Conservation (phyloP, 495 filamentous ascomycete species). For the Articulospora tetracladia region DNA sequence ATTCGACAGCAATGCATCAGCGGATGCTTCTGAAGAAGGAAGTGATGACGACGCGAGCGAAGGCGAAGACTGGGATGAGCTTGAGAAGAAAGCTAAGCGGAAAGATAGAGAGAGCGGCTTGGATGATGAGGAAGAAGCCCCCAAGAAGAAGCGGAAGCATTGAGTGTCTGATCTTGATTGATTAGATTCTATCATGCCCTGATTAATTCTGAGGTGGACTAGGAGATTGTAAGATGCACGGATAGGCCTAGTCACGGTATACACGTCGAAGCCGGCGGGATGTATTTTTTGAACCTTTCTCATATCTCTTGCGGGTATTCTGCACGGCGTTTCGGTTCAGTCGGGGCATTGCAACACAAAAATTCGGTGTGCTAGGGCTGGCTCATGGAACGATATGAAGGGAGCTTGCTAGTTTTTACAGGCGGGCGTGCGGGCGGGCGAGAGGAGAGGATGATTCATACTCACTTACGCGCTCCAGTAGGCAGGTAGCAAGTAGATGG, state of each 20-base stretch:
- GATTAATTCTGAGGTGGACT: neutral
- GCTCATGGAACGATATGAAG: neutral
- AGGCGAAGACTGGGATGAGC: constrained; percentile 89
- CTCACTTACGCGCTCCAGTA: too few relatives aligned
- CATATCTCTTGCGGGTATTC: neutral
- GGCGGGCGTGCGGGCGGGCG: neutral
- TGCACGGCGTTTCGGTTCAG: neutral
- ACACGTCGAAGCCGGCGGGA: neutral
- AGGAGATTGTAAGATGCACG: neutral
- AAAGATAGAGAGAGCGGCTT: constrained; percentile 73
- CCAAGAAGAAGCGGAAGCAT: constrained; percentile 42
- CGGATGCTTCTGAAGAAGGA: constrained; percentile 65
- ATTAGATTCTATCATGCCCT: neutral
- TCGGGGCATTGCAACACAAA: neutral
- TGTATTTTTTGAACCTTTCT: neutral
- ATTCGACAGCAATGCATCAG: constrained; percentile 87
- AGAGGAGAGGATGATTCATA: neutral
- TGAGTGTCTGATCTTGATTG: neutral
- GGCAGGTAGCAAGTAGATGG: too few relatives aligned
- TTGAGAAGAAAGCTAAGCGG: constrained; percentile 86
- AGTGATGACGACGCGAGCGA: constrained; percentile 73
- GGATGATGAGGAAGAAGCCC: constrained; percentile 75
- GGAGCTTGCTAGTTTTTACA: neutral
- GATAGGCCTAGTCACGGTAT: neutral
- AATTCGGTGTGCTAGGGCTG: neutral